Conservation (phyloP, 192 early-diverging fungal genomes). For the Coemansia sp. region DNA sequence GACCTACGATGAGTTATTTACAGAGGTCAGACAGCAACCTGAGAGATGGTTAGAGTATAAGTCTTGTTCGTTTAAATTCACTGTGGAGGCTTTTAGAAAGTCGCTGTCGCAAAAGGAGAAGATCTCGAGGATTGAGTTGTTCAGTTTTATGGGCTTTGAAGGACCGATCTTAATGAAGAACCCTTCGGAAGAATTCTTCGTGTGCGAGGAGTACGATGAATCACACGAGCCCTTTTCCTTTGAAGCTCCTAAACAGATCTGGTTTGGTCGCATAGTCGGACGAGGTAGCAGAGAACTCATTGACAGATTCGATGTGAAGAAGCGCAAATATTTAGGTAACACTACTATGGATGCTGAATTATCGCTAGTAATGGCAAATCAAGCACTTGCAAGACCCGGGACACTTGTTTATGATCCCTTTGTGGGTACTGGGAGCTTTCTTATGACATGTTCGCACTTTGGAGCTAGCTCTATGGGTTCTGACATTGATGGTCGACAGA, state of each 20-base stretch:
- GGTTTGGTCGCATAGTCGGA: slow-evolving; percentile 73
- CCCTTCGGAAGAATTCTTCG: slow-evolving; percentile 71
- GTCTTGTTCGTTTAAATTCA: slow-evolving; percentile 69
- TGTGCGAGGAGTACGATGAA: slow-evolving; percentile 79
- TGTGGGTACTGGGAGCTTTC: slow-evolving; percentile 92
- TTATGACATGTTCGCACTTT: slow-evolving; percentile 92
- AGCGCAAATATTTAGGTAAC: slow-evolving; percentile 90
- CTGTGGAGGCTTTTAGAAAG: slow-evolving; percentile 71
- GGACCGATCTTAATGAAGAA: slow-evolving; percentile 83
- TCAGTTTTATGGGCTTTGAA: slow-evolving; percentile 75
- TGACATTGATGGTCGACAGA: slow-evolving; percentile 98
- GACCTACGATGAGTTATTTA: slow-evolving; percentile 63
- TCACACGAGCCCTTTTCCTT: slow-evolving; percentile 18
- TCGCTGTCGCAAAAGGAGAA: slow-evolving; percentile 75
- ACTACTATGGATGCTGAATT: slow-evolving; percentile 99
- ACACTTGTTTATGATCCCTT: slow-evolving; percentile 92
- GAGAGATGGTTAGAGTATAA: slow-evolving; percentile 61
- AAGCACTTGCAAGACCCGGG: slow-evolving; percentile 74
- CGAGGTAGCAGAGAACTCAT: slow-evolving; percentile 66
- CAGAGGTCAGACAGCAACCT: slow-evolving; percentile 56
- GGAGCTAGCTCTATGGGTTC: slow-evolving; percentile 88
- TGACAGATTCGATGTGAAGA: slow-evolving; percentile 90
- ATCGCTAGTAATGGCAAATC: slow-evolving; percentile 95
- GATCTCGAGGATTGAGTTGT: slow-evolving; percentile 75
- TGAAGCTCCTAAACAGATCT: slow-evolving; percentile 46